phyloP scores from a whole-genome alignment of 2,329 filamentous ascomycete genomes.

The Immersiporthe knoxdaviesiana region DNA sequence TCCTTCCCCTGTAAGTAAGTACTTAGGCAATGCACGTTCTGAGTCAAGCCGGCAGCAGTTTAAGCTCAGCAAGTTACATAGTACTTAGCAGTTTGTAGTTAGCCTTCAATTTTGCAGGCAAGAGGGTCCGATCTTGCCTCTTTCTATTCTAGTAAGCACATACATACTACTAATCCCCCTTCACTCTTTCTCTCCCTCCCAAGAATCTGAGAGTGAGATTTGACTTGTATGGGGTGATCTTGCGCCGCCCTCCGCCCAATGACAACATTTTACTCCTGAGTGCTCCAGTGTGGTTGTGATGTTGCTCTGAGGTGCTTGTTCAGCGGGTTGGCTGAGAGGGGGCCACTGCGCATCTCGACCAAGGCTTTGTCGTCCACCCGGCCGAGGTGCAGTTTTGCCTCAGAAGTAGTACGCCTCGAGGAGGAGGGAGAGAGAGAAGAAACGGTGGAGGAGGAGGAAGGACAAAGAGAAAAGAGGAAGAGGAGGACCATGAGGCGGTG shows the following conservation, averaged over 20 bases:
- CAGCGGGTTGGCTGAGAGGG: not conserved
- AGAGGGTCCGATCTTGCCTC: not conserved
- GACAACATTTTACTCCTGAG: not conserved
- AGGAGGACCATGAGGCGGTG: not conserved
- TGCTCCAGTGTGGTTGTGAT: not conserved
- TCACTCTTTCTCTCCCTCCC: not conserved
- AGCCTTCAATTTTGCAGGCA: not conserved
- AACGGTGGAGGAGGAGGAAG: slow-evolving; percentile 1
- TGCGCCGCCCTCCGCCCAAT: not conserved
- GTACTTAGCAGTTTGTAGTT: not conserved
- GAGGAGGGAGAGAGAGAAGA: not conserved
- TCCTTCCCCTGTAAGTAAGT: too few species aligned
- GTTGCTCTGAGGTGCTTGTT: not conserved
- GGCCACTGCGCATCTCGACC: not conserved
- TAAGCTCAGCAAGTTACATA: not conserved
- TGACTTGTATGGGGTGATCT: not conserved
- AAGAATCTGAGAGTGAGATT: not conserved
- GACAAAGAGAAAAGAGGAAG: not conserved
- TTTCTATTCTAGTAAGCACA: not conserved
- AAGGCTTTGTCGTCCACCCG: not conserved
- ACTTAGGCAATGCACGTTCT: not conserved
- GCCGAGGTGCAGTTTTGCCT: not conserved
- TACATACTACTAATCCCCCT: too few species aligned
- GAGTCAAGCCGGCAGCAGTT: not conserved
- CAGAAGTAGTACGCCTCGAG: not conserved